phyloP scores from a whole-genome alignment of 2,329 filamentous ascomycete species.

The Sporothrix mexicana region DNA sequence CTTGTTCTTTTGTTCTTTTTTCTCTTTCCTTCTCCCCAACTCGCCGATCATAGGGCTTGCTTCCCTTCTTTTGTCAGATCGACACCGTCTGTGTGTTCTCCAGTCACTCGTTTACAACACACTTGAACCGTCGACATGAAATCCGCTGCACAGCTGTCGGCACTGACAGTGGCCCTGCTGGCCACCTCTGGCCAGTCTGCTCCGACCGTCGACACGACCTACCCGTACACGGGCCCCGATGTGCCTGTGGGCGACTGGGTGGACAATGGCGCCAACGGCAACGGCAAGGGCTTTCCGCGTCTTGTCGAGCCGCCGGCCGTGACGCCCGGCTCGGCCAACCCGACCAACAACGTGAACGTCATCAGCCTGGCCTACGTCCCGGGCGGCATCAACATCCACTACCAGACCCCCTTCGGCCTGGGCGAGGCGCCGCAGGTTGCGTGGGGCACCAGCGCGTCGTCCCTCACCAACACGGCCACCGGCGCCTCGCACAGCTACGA shows the following conservation, averaged over 20 bases:
- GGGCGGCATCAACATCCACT: slow-evolving; percentile 58
- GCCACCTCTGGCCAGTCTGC: slow-evolving; percentile 2
- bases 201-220: slow-evolving; percentile 49
- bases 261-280: slow-evolving; percentile 56
- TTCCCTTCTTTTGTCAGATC: not conserved
- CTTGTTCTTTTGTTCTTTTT: not conserved
- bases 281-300: slow-evolving; percentile 58
- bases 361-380: slow-evolving; percentile 56
- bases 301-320: slow-evolving; percentile 58
- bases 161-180: slow-evolving; percentile 29
- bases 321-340: slow-evolving; percentile 49
- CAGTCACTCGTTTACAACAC: slow-evolving; percentile 17
- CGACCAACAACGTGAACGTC: slow-evolving; percentile 60
- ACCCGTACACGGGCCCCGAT: slow-evolving; percentile 55
- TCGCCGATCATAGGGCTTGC: slow-evolving; percentile 18
- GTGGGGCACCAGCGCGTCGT: slow-evolving; percentile 49
- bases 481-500: slow-evolving; percentile 54
- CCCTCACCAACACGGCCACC: slow-evolving; percentile 46
- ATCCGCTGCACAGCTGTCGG: slow-evolving; percentile 29
- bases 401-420: slow-evolving; percentile 60
- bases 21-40: not conserved
- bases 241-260: slow-evolving; percentile 59
- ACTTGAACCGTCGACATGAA: slow-evolving; percentile 32
- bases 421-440: slow-evolving; percentile 50
- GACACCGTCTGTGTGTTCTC: no score